Base-by-base conservation (phyloP, 2,329 filamentous ascomycete genomes). In the Stemphylium vesicarium region DNA sequence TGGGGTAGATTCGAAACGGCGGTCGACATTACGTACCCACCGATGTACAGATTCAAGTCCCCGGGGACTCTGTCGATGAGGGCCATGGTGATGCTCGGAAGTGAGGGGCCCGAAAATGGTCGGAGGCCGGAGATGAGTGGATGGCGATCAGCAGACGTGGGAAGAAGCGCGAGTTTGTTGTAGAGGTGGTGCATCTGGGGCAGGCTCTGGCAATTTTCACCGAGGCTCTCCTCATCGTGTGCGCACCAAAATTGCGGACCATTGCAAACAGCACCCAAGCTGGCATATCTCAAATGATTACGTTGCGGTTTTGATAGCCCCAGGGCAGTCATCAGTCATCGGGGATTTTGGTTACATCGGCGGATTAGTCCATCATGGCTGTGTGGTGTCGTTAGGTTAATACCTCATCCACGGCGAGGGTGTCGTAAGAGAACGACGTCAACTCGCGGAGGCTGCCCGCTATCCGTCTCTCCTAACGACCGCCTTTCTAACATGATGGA, bases 1-100 rank as follows among this genome's bases (percentile, higher is more conserved):
- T 60, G 53, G 57, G 57, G 61, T 50, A 54, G n/a, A 45, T 54
- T 60, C 53, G 57, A 63, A 60, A 57, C 53, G 39, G 51, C 50
- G 47, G 51, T 53, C 54, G 50, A 53, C 26, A 46, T 67, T 59
- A 76, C 84, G 77, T 81, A 93, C 91, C 91, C 89, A 77, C 91
- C 89, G 63, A 95, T 88, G 75, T 88, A 93, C 62, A 95, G 81
- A 60, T 90, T 86, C 59, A 88, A 82, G 62, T 86, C 82, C 26
- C 88, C 88, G 4, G 87, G 85, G 47, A 94, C 82, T 69, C 83
- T 84, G 70, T 89, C 87, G 62, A 92, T 75, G 50, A 81, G 77
- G 6, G 82, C 78, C 85, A 88, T 88, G 61, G 58, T 59, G 47
- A 11, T n/a, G 35, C 20, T 13, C 15, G 44, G 48, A 40, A 49